phyloP scores from a whole-genome alignment of 164 flowering plant genomes.

The Vitis cinerea region DNA sequence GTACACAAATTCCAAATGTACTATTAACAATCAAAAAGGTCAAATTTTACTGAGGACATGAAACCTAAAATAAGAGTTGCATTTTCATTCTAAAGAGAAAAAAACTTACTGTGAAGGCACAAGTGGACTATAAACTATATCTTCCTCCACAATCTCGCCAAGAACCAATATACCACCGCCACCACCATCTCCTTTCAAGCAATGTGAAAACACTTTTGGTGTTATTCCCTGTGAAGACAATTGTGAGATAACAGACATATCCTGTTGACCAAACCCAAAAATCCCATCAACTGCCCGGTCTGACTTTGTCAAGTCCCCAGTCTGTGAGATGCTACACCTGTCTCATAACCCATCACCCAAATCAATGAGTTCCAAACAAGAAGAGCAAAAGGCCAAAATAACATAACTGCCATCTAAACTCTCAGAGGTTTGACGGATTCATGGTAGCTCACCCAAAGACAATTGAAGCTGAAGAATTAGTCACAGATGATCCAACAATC shows the following conservation, averaged over 20 bases:
- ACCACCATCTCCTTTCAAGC: constrained; percentile 63
- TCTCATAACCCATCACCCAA: constrained; percentile 23
- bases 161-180: constrained; percentile 97
- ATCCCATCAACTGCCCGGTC: constrained; percentile 98
- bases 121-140: constrained; percentile 84
- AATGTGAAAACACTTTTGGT: constrained; percentile 88
- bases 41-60: too few species aligned
- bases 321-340: constrained; percentile 81
- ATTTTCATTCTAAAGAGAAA: neutral
- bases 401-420: neutral
- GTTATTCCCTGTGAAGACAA: constrained; percentile 71
- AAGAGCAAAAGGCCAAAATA: neutral
- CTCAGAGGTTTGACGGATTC: neutral
- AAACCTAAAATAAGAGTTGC: neutral
- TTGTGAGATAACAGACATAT: constrained; percentile 81
- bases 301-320: constrained; percentile 85
- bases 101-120: constrained; percentile 74
- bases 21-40: too few species aligned
- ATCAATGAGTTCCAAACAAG: constrained; percentile 1
- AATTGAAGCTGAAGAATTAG: constrained; percentile 65
- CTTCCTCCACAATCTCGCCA: constrained; percentile 84
- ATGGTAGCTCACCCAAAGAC: constrained; percentile 69
- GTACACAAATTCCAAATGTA: too few species aligned
- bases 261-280: constrained; percentile 88
- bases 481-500: constrained; percentile 41